Conservation (phyloP, 192 early-diverging fungal species). For the Entomortierella lignicola region DNA sequence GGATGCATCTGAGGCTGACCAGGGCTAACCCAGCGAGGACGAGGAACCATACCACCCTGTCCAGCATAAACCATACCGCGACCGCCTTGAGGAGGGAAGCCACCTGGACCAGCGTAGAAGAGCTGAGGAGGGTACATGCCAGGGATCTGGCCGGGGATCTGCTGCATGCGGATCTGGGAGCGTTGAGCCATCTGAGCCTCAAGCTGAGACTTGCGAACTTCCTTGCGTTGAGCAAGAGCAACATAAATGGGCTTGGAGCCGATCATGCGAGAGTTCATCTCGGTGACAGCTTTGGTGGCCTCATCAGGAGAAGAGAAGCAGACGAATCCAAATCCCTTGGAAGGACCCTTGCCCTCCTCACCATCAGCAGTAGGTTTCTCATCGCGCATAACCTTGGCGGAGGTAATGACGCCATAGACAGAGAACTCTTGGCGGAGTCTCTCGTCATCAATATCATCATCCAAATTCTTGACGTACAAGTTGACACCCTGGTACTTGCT, state of each 20-base stretch:
- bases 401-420: slow-evolving; percentile 95
- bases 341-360: slow-evolving; percentile 59
- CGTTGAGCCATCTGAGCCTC: slow-evolving; percentile 96
- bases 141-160: slow-evolving; percentile 68
- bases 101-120: slow-evolving; percentile 52
- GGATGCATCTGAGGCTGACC: slow-evolving; percentile 63
- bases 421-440: slow-evolving; percentile 96
- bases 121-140: slow-evolving; percentile 62
- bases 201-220: slow-evolving; percentile 94
- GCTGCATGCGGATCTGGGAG: slow-evolving; percentile 84
- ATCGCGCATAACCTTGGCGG: slow-evolving; percentile 97
- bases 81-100: slow-evolving; percentile 54
- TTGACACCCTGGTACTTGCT: slow-evolving; percentile 99
- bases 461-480: slow-evolving; percentile 99
- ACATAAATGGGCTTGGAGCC: slow-evolving; percentile 98
- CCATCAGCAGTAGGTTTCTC: slow-evolving; percentile 71
- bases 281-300: slow-evolving; percentile 97
- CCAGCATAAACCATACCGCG: slow-evolving; percentile 57
- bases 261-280: slow-evolving; percentile 98
- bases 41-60: slow-evolving; percentile 57
- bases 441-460: slow-evolving; percentile 97
- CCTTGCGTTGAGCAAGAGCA: slow-evolving; percentile 97
- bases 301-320: slow-evolving; percentile 99
- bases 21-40: slow-evolving; percentile 60
- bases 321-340: slow-evolving; percentile 98